phyloP scores from a whole-genome alignment of 1,284 basidiomycete species.

The Fomitopsis palustris region DNA sequence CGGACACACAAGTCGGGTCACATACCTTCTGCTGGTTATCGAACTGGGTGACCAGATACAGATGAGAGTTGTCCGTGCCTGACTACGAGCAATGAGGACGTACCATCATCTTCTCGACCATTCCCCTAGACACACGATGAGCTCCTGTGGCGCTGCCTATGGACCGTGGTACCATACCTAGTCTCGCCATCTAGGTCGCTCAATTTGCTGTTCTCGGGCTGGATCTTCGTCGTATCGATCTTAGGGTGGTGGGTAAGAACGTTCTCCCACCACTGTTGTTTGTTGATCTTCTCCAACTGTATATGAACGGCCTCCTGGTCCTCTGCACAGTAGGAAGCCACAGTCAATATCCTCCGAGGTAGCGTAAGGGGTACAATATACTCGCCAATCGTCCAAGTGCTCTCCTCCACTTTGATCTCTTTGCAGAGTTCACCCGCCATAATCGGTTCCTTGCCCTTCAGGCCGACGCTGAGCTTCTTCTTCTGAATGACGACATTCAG shows the following conservation, averaged over 20 bases:
- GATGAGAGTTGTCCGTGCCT: background rate
- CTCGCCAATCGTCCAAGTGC: slow-evolving; percentile 94
- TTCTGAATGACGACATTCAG: slow-evolving; percentile 77
- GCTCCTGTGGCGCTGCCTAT: background rate
- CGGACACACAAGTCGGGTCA: background rate
- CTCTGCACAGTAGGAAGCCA: slow-evolving; percentile 45
- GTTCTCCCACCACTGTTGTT: slow-evolving; percentile 97
- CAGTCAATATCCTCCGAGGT: slow-evolving; percentile 4
- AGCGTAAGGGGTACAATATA: background rate
- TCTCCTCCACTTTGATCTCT: slow-evolving; percentile 94
- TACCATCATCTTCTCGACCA: slow-evolving; percentile 99
- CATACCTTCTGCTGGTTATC: slow-evolving; percentile 94
- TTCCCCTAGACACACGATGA: slow-evolving; percentile 54
- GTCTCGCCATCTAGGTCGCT: slow-evolving; percentile 95
- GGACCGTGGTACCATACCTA: slow-evolving; percentile 42
- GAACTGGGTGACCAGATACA: slow-evolving; percentile 53
- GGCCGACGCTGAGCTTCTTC: slow-evolving; percentile 77
- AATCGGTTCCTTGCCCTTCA: slow-evolving; percentile 86
- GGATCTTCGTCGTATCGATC: slow-evolving; percentile 96
- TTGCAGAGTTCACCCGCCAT: slow-evolving; percentile 90
- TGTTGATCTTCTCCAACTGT: slow-evolving; percentile 86
- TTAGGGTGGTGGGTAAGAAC: slow-evolving; percentile 94
- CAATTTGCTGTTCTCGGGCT: slow-evolving; percentile 93
- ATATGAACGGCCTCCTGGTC: slow-evolving; percentile 73
- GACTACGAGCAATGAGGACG: slow-evolving; percentile 23